Evolutionary conservation across 495 filamentous ascomycete species (phyloP).

Genomic region (Aspergillus conjunctus): DNA sequence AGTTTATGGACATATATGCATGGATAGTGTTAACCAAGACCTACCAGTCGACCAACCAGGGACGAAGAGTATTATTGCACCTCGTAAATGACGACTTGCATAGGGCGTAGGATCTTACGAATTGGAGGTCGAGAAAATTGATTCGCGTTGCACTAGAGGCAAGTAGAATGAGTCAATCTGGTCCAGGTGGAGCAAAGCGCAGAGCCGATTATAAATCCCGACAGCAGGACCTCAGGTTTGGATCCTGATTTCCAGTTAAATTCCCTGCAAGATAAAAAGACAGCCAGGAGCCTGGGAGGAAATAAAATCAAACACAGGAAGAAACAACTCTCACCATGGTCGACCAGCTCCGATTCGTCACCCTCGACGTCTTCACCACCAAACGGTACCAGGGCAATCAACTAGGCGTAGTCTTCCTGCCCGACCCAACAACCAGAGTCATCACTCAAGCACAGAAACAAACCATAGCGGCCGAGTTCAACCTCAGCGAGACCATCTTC

Average conservation of each 20-base stretch:
- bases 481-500: conserved; percentile 83
- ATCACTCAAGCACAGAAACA: conserved; percentile 46
- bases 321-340: conserved; percentile 23
- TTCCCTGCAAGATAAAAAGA: not conserved
- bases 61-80: not conserved
- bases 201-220: not conserved
- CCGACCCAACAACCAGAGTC: conserved; percentile 23
- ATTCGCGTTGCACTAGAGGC: not conserved
- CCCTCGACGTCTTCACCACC: conserved; percentile 50
- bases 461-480: conserved; percentile 75
- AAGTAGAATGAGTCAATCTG: not conserved
- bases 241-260: not conserved
- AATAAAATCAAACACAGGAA: not conserved
- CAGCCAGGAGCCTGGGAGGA: not conserved
- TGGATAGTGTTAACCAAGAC: not conserved
- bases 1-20: not conserved
- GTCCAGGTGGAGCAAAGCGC: not conserved
- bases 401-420: conserved; percentile 46
- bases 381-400: conserved; percentile 43
- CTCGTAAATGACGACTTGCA: not conserved
- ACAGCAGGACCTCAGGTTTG: not conserved
- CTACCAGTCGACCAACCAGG: not conserved
- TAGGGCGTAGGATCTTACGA: not conserved
- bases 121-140: not conserved
- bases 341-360: conserved; percentile 36